phyloP scores from a whole-genome alignment of 1,284 basidiomycete species.

The Cryptococcus sp. region DNA sequence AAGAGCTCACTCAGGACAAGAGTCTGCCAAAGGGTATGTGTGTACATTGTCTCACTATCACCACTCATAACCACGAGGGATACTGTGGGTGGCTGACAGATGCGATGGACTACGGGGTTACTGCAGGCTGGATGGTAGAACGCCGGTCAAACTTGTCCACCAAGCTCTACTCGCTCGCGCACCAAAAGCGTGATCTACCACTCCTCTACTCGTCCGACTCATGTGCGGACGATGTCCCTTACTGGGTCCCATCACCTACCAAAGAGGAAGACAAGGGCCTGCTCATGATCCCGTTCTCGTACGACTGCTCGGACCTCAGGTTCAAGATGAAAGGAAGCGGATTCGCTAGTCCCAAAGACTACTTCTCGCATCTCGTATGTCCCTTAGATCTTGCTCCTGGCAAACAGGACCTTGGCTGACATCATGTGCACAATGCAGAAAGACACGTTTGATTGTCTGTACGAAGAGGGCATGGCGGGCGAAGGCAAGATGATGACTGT shows the following conservation, averaged over 20 bases:
- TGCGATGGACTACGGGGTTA: not conserved
- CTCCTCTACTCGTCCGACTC: slow-evolving; percentile 28
- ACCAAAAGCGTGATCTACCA: slow-evolving; percentile 17
- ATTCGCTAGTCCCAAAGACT: slow-evolving; percentile 28
- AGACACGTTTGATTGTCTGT: slow-evolving; percentile 28
- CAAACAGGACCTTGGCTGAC: too few relatives aligned
- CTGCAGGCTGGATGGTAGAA: slow-evolving; percentile 28
- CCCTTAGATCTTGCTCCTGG: too few relatives aligned
- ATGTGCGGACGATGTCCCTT: slow-evolving; percentile 51
- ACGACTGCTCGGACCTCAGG: slow-evolving; percentile 24
- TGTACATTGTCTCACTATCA: not conserved
- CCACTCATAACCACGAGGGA: not conserved
- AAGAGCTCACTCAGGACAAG: slow-evolving; percentile 38
- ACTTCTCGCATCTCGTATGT: slow-evolving; percentile 20
- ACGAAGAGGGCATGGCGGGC: slow-evolving; percentile 25
- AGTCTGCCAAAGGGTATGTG: slow-evolving; percentile 23
- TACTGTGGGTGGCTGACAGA: not conserved
- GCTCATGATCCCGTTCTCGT: slow-evolving; percentile 46
- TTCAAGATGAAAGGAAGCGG: slow-evolving; percentile 27
- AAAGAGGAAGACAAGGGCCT: slow-evolving; percentile 13
- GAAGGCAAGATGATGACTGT: slow-evolving; percentile 35
- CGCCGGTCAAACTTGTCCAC: slow-evolving; percentile 25
- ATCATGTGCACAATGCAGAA: slow-evolving; percentile 5
- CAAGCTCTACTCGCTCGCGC: slow-evolving; percentile 26
- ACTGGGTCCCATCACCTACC: slow-evolving; percentile 42